These are phyloP conservation scores for Uronychia setigera DNA, from an alignment of 73 alveolate genomes.

Conservation along the genomic window DNA sequence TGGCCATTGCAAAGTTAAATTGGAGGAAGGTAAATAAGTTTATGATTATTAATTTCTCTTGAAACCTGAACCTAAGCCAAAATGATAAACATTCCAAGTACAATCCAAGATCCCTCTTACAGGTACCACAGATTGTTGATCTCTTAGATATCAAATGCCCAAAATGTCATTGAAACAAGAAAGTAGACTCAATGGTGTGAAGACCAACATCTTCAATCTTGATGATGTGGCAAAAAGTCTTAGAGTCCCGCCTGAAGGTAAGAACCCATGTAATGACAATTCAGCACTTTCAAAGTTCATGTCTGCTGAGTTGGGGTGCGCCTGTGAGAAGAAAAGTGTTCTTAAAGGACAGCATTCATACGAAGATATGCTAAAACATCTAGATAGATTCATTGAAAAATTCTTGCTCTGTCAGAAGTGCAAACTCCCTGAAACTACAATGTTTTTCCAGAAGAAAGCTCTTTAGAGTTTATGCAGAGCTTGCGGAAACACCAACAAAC, in stretches of 20 bases:
- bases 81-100: slow-evolving; percentile 84
- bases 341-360: slow-evolving; percentile 63
- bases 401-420: slow-evolving; percentile 82
- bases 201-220: slow-evolving; percentile 80
- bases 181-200: slow-evolving; percentile 89
- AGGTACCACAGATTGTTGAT: slow-evolving; percentile 20
- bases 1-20: background rate
- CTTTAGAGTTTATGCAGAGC: slow-evolving; percentile 80
- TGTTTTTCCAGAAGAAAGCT: slow-evolving; percentile 58
- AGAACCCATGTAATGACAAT: background rate
- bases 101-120: slow-evolving; percentile 85
- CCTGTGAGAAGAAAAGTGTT: slow-evolving; percentile 50
- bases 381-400: slow-evolving; percentile 87
- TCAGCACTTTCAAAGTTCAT: slow-evolving; percentile 25
- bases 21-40: background rate
- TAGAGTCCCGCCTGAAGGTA: slow-evolving; percentile 82
- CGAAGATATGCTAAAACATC: slow-evolving; percentile 59
- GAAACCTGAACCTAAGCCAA: slow-evolving; percentile 1
- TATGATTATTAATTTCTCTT: background rate
- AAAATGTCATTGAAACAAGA: slow-evolving; percentile 77
- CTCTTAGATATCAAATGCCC: slow-evolving; percentile 86
- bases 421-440: slow-evolving; percentile 81
- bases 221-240: slow-evolving; percentile 84
- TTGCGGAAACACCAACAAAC: slow-evolving; percentile 74
- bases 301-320: slow-evolving; percentile 63